Evolutionary conservation across 108 stramenopile genomes (phyloP).

Genomic region (Mayamaea pseudoterrestris): DNA sequence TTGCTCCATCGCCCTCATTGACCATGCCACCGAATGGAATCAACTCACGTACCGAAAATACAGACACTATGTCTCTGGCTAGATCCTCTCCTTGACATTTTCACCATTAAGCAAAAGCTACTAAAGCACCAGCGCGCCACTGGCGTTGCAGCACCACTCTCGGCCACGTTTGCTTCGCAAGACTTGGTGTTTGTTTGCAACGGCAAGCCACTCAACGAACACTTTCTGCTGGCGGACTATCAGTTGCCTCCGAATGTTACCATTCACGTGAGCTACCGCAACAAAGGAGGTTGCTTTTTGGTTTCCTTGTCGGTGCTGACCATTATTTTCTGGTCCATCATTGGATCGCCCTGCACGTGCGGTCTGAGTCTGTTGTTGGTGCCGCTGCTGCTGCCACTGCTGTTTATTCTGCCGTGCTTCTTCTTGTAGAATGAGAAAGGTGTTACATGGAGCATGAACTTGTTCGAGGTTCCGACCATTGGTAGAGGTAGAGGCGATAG

Average conservation of each 20-base stretch:
- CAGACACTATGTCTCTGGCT: constrained; percentile 2
- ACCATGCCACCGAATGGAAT: no score
- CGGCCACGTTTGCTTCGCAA: no score
- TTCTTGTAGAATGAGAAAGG: constrained; percentile 24
- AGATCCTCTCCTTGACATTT: not conserved
- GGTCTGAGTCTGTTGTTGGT: constrained; percentile 23
- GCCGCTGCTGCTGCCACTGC: constrained; percentile 34
- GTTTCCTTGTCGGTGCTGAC: constrained; percentile 25
- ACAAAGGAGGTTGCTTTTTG: constrained; percentile 39
- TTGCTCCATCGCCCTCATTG: no score
- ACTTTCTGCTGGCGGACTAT: not conserved
- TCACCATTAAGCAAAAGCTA: constrained; percentile 1
- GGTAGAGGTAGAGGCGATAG: no score
- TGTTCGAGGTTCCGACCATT: no score
- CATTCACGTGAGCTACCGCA: constrained; percentile 18
- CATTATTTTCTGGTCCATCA: constrained; percentile 18
- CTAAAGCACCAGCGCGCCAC: not conserved
- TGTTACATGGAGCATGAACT: not conserved
- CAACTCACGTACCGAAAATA: not conserved
- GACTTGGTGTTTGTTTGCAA: constrained; percentile 2
- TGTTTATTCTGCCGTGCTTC: constrained; percentile 40
- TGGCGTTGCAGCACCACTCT: not conserved
- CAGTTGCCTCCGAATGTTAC: constrained; percentile 4
- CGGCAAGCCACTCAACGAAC: constrained; percentile 4
- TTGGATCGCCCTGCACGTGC: constrained; percentile 25